Conservation (phyloP, 2,329 filamentous ascomycete genomes). For the Botrytis medusae region DNA sequence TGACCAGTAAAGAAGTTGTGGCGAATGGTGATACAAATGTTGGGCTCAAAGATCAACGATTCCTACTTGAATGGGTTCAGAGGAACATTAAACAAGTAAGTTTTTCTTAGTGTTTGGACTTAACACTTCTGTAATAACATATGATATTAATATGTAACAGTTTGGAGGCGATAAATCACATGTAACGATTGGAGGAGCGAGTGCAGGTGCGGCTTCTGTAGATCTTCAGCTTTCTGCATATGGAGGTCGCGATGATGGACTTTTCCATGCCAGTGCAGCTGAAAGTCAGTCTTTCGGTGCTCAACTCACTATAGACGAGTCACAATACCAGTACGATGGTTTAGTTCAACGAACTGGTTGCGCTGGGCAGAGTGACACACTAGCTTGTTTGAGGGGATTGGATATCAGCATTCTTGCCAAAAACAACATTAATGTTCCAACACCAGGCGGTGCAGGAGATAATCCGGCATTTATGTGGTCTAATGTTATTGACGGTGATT, state of each 20-base stretch:
- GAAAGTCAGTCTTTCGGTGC: slow-evolving; percentile 54
- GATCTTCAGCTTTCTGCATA: slow-evolving; percentile 61
- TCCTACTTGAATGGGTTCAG: slow-evolving; percentile 69
- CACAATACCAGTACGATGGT: slow-evolving; percentile 54
- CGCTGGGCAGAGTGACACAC: slow-evolving; percentile 39
- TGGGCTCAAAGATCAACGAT: slow-evolving; percentile 68
- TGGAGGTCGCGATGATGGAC: slow-evolving; percentile 47
- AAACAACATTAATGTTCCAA: slow-evolving; percentile 45
- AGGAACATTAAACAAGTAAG: slow-evolving; percentile 55
- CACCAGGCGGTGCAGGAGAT: slow-evolving; percentile 37
- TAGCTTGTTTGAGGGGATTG: slow-evolving; percentile 50
- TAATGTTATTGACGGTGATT: slow-evolving; percentile 54
- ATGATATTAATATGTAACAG: slow-evolving; percentile 35
- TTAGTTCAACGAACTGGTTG: slow-evolving; percentile 48
- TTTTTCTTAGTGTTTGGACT: not conserved
- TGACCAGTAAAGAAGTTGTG: slow-evolving; percentile 57
- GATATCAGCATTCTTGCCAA: slow-evolving; percentile 45
- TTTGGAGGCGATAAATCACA: slow-evolving; percentile 71
- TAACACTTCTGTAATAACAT: not conserved
- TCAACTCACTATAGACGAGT: slow-evolving; percentile 47
- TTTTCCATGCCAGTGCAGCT: slow-evolving; percentile 53
- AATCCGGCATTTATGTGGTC: slow-evolving; percentile 54
- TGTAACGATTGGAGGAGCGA: slow-evolving; percentile 67
- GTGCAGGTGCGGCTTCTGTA: slow-evolving; percentile 67
- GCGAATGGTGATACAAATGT: slow-evolving; percentile 59